Conservation (phyloP, 1,284 basidiomycete genomes). For the Sanghuangporus weigelae region DNA sequence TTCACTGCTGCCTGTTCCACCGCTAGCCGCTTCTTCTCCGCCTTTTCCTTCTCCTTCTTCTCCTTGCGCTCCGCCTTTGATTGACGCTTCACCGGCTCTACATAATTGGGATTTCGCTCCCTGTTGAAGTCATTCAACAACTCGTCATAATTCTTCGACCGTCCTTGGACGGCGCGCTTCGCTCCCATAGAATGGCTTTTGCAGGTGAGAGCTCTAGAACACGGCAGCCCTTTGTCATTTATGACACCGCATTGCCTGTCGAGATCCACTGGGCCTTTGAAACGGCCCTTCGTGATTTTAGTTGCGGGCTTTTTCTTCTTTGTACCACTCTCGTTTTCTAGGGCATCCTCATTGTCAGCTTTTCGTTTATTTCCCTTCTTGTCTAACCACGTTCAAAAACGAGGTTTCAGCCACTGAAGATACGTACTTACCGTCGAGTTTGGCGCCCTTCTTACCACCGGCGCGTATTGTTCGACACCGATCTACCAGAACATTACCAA, state of each 20-base stretch:
- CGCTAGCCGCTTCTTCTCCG: slow-evolving; percentile 66
- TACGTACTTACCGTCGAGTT: slow-evolving; percentile 38
- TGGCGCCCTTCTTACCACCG: slow-evolving; percentile 47
- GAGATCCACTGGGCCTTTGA: slow-evolving; percentile 83
- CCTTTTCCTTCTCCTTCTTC: slow-evolving; percentile 70
- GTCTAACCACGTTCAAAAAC: not conserved
- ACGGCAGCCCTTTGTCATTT: slow-evolving; percentile 91
- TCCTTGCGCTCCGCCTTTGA: slow-evolving; percentile 80
- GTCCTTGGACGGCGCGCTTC: slow-evolving; percentile 87
- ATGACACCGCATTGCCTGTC: slow-evolving; percentile 97
- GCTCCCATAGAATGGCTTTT: slow-evolving; percentile 98
- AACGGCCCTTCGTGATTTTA: slow-evolving; percentile 70
- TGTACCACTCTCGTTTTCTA: slow-evolving; percentile 13
- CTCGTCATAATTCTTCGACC: slow-evolving; percentile 82
- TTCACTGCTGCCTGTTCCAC: slow-evolving; percentile 60
- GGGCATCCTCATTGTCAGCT: slow-evolving; percentile 26
- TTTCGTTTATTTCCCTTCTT: slow-evolving; percentile 21
- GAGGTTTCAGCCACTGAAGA: not conserved
- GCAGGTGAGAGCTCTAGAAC: slow-evolving; percentile 95
- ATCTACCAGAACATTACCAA: slow-evolving; percentile 18
- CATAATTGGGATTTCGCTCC: slow-evolving; percentile 87
- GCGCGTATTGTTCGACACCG: slow-evolving; percentile 30
- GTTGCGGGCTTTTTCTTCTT: slow-evolving; percentile 66
- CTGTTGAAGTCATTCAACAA: slow-evolving; percentile 92
- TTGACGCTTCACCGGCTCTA: slow-evolving; percentile 85